These are phyloP conservation scores for Aspergillus ostianus DNA, from an alignment of 495 filamentous ascomycete genomes.

Conservation along the genomic window DNA sequence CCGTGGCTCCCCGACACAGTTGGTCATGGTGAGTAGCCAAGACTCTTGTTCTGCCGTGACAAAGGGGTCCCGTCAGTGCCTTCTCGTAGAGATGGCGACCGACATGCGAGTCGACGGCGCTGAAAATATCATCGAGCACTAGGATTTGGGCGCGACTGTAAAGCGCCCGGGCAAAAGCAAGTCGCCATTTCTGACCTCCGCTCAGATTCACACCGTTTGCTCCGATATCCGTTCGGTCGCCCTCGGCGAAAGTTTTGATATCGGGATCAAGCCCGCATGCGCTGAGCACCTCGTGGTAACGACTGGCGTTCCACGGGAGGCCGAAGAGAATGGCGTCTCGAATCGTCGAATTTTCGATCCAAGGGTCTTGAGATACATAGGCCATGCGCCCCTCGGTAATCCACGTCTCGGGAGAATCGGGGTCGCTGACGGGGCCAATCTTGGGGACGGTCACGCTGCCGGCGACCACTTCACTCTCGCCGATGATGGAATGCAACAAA, in stretches of 20 bases:
- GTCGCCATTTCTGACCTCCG: conserved; percentile 79
- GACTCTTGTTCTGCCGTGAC: conserved; percentile 68
- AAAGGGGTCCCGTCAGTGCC: conserved; percentile 67
- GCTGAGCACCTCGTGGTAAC: conserved; percentile 64
- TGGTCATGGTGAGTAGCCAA: conserved; percentile 81
- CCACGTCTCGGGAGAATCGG: conserved; percentile 28
- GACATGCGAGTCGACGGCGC: conserved; percentile 65
- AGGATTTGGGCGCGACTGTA: conserved; percentile 80
- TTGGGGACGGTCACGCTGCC: conserved; percentile 50
- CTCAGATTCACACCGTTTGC: conserved; percentile 82
- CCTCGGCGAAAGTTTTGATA: conserved; percentile 68
- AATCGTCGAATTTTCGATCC: conserved; percentile 82
- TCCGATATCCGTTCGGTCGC: conserved; percentile 75
- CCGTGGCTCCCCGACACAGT: conserved; percentile 65
- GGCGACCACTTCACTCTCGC: conserved; percentile 53
- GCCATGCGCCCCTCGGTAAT: conserved; percentile 62
- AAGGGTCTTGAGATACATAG: conserved; percentile 79
- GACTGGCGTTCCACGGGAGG: conserved; percentile 59
- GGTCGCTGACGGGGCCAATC: conserved; percentile 14
- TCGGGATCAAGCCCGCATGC: conserved; percentile 75
- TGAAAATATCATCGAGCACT: conserved; percentile 84
- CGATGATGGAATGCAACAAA: conserved; percentile 59
- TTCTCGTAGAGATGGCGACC: conserved; percentile 75
- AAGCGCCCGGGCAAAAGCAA: conserved; percentile 74
- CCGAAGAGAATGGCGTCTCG: conserved; percentile 73